A percentile compares a stretch with the other conserved stretches of the same genome.
Conservation (phyloP, 768 basidiomycete genomes). For the Pisolithus marmoratus region DNA sequence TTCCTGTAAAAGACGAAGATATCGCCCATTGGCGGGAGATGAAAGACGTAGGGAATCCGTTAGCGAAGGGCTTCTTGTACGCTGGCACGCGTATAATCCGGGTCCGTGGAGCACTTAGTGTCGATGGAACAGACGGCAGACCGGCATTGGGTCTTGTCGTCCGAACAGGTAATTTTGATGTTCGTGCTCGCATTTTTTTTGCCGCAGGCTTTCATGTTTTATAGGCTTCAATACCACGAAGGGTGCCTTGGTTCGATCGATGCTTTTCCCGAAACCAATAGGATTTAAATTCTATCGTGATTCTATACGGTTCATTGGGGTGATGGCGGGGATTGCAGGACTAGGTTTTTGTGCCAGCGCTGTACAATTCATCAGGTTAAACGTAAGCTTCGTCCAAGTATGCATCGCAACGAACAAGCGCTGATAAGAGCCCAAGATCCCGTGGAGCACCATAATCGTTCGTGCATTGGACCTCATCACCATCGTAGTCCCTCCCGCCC, state of each 20-base stretch:
- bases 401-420: neutral
- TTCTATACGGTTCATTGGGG: slow-evolving; percentile 84
- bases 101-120: slow-evolving; percentile 56
- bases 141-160: slow-evolving; percentile 81
- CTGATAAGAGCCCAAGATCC: slow-evolving; percentile 46
- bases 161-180: slow-evolving; percentile 59
- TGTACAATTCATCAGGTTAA: slow-evolving; percentile 85
- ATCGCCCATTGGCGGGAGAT: slow-evolving; percentile 64
- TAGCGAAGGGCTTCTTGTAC: slow-evolving; percentile 81
- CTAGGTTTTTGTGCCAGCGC: slow-evolving; percentile 90
- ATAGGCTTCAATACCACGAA: slow-evolving; percentile 94
- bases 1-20: slow-evolving; percentile 75
- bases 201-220: slow-evolving; percentile 8
- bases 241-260: slow-evolving; percentile 90
- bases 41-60: slow-evolving; percentile 53
- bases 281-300: slow-evolving; percentile 99
- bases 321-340: slow-evolving; percentile 86
- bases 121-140: slow-evolving; percentile 45
- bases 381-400: slow-evolving; percentile 45
- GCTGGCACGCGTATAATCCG: slow-evolving; percentile 89
- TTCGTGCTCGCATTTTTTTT: neutral
- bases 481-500: slow-evolving; percentile 93
- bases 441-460: slow-evolving; percentile 85
- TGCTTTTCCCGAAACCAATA: slow-evolving; percentile 98
- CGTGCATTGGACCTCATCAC: slow-evolving; percentile 95